Conservation (phyloP, 768 basidiomycete species). For the Leccinum variicolor region DNA sequence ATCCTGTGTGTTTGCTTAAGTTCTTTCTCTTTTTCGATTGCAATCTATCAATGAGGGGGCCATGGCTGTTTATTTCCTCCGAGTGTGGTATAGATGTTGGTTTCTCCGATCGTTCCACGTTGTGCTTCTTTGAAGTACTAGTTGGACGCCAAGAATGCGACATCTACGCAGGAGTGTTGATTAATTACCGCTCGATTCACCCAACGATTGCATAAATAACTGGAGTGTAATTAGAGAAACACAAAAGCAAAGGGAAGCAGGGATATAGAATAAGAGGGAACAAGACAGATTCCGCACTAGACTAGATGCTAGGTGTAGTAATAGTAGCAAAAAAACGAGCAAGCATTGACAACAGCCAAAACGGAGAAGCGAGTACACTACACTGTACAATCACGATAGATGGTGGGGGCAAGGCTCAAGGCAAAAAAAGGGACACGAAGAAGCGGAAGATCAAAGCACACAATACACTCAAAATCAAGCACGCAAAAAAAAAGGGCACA, state of each 20-base stretch:
- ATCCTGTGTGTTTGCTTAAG: background rate
- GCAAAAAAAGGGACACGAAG: constrained; percentile 1
- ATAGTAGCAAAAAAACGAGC: no score
- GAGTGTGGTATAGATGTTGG: constrained; percentile 29
- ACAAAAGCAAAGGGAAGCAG: no score
- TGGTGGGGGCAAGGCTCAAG: background rate
- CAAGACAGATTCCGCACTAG: no score
- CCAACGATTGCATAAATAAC: constrained; percentile 61
- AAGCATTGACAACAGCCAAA: no score
- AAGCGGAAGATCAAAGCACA: background rate
- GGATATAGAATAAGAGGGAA: no score
- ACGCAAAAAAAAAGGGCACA: background rate
- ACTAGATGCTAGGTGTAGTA: no score
- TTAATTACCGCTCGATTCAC: constrained; percentile 40
- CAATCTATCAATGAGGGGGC: background rate
- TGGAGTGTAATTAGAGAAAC: no score
- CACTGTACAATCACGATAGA: constrained; percentile 7
- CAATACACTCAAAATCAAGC: background rate
- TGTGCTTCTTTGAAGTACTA: constrained; percentile 73
- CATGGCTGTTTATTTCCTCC: constrained; percentile 15
- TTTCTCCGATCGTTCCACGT: constrained; percentile 27
- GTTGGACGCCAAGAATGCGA: constrained; percentile 84
- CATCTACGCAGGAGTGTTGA: constrained; percentile 42
- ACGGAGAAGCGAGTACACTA: background rate
- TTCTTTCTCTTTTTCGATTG: background rate